These are phyloP conservation scores for Pseudocercospora macadamiae DNA, from an alignment of 2,329 filamentous ascomycete species.

Conservation along the genomic window DNA sequence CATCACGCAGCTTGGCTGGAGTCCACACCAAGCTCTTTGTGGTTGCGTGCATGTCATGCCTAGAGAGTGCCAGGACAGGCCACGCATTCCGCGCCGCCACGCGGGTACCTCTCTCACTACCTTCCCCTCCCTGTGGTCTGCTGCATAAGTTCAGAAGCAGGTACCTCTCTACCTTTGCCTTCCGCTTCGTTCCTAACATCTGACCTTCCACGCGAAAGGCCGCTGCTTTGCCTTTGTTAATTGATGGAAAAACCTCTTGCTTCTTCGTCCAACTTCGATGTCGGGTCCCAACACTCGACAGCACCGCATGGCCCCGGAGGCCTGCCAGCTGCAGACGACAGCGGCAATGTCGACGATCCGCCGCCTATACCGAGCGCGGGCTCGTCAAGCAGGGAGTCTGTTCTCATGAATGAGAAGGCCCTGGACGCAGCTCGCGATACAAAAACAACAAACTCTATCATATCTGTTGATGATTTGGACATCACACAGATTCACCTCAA, in stretches of 20 bases:
- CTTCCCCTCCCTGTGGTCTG: slow-evolving; percentile 2
- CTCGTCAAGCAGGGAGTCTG: slow-evolving; percentile 30
- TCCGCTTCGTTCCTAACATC: not conserved
- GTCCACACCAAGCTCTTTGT: slow-evolving; percentile 13
- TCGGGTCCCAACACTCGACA: slow-evolving; percentile 26
- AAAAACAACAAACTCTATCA: slow-evolving; percentile 22
- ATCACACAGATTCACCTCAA: slow-evolving; percentile 20
- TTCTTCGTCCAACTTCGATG: slow-evolving; percentile 23
- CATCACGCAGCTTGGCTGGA: slow-evolving; percentile 15
- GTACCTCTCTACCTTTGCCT: not conserved
- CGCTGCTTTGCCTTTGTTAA: slow-evolving; percentile 15
- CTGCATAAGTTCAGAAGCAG: not conserved
- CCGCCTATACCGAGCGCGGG: slow-evolving; percentile 37
- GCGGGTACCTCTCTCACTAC: slow-evolving; percentile 9
- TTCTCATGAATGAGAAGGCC: slow-evolving; percentile 31
- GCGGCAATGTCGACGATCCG: slow-evolving; percentile 33
- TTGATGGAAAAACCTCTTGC: slow-evolving; percentile 34
- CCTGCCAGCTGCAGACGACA: slow-evolving; percentile 28
- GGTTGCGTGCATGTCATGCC: slow-evolving; percentile 14
- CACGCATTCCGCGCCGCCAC: slow-evolving; percentile 19
- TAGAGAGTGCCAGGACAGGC: slow-evolving; percentile 23
- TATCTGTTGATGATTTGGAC: slow-evolving; percentile 19
- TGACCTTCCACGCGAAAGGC: slow-evolving; percentile 17
- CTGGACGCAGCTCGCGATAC: slow-evolving; percentile 32
- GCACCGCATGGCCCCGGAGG: slow-evolving; percentile 26